Base-by-base conservation (phyloP, 495 filamentous ascomycete genomes). In the Tuber indicum region DNA sequence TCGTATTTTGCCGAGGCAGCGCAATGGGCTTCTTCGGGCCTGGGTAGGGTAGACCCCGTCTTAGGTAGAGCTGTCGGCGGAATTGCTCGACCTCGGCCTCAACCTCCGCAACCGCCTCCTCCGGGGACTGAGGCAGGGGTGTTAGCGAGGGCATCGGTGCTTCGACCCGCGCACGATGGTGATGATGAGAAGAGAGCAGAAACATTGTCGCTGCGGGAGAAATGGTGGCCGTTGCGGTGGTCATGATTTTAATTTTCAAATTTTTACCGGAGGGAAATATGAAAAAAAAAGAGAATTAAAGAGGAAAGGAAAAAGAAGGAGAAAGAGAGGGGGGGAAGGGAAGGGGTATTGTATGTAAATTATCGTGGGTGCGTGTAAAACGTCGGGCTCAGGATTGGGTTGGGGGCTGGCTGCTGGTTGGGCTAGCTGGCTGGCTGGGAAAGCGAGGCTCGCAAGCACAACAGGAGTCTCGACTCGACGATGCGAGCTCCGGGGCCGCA, bases 51-150 rank as follows among this genome's bases (percentile, higher is more conserved):
- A 80, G 78, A 1, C 78, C 78, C 5, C 78, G 78, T 26, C 73
- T 74, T 41, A 78, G 77, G 14, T 80, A 80, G 26, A 72, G 77
- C 44, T 80, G 78, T 66, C 58, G 58, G 14, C 78, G 75, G 43
- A 80, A 80, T 42, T 71, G 46, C 74, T 80, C 78, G 26, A 75
- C 62, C 45, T 80, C 78, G 8, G 77, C 78, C 52, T 80, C 78
- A 17, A 75, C 77, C 32, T 80, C 78, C 0, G 78, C 78, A 47
- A 79, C 78, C 23, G 77, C 78, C 36, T 80, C 78, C 19, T 47
- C 78, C 0, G 72, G 71, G 14, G 78, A 76, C 41, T 80, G 78
- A 16, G 78, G 74, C 44, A 74, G 58, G 16, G 58, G 58, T 32
- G 58, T 32, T 6, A 66, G 26, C n/a, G 58, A 32, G n/a, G 58